These are phyloP conservation scores for Scenedesmus sp. DNA, from an alignment of 163 green algal species.

Conservation along the genomic window DNA sequence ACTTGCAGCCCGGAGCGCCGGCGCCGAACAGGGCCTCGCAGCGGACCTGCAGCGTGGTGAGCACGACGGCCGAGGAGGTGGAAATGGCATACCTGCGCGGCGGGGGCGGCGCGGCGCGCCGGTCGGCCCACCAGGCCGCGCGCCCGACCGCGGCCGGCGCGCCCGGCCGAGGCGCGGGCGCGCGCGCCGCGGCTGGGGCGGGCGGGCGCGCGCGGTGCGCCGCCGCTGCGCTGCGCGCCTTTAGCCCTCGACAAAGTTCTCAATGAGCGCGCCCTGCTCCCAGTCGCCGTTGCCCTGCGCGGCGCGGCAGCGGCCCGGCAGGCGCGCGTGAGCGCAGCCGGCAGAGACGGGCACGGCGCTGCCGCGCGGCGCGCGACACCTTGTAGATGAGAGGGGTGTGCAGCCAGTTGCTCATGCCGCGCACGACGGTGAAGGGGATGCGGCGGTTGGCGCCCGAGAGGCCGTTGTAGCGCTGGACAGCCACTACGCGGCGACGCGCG, in stretches of 20 bases:
- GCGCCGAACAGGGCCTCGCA: no score
- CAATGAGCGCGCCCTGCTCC: conserved; percentile 40
- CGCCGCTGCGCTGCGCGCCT: conserved; percentile 14
- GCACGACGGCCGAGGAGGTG: conserved; percentile 19
- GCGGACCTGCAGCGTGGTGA: conserved; percentile 22
- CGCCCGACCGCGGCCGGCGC: no score
- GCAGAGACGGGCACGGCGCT: no score
- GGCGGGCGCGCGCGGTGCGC: background rate
- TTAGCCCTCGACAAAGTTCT: conserved; percentile 65
- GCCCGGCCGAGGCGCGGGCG: no score
- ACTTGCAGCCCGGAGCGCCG: no score
- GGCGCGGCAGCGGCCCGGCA: no score
- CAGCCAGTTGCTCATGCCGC: conserved; percentile 59
- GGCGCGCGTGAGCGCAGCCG: no score
- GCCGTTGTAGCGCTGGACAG: conserved; percentile 53
- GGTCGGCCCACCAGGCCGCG: no score
- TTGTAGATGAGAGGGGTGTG: conserved; percentile 54
- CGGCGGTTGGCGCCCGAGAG: conserved; percentile 37
- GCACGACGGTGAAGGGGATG: conserved; percentile 62
- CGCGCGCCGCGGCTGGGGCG: no score
- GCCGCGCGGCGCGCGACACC: no score
- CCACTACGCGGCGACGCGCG: conserved; percentile 5
- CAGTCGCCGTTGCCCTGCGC: conserved; percentile 37
- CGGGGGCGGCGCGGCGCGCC: no score
- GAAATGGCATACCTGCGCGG: conserved; percentile 41